Evolutionary conservation across 768 basidiomycete species (phyloP).

Genomic region (Phylloporus sp.): DNA sequence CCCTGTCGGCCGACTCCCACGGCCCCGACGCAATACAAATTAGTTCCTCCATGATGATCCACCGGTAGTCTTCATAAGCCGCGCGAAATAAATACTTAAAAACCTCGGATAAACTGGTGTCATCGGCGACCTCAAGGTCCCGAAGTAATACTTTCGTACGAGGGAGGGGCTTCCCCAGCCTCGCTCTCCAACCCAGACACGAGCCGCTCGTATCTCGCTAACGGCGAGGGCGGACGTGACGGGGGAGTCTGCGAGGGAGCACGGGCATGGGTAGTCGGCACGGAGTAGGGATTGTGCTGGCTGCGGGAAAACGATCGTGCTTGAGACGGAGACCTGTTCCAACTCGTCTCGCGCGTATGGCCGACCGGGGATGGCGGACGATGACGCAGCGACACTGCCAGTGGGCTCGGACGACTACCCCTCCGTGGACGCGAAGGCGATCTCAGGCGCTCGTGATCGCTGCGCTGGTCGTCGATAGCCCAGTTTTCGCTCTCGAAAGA

Average conservation of each 20-base stretch:
- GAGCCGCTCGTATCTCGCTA: slow-evolving; percentile 68
- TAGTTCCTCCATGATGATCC: neutral
- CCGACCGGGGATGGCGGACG: neutral
- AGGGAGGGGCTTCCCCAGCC: slow-evolving; percentile 78
- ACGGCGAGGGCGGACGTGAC: slow-evolving; percentile 19
- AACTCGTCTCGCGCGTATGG: neutral
- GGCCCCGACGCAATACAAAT: neutral
- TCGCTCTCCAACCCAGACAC: slow-evolving; percentile 84
- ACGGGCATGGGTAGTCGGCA: neutral
- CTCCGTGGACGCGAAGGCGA: neutral
- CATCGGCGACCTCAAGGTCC: neutral
- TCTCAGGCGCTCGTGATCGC: neutral
- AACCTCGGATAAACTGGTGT: neutral
- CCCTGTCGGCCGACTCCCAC: neutral
- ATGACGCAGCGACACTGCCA: neutral
- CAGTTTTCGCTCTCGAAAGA: slow-evolving; percentile 22
- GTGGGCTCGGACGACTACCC: neutral
- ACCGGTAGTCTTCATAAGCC: neutral
- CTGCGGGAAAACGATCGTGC: neutral
- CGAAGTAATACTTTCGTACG: slow-evolving; percentile 28
- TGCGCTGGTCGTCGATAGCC: neutral
- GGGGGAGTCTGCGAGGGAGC: neutral
- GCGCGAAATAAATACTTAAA: neutral
- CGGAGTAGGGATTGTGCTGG: neutral
- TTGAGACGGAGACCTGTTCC: neutral